Conservation (phyloP, 768 basidiomycete genomes). For the Kwoniella mangroviensis region DNA sequence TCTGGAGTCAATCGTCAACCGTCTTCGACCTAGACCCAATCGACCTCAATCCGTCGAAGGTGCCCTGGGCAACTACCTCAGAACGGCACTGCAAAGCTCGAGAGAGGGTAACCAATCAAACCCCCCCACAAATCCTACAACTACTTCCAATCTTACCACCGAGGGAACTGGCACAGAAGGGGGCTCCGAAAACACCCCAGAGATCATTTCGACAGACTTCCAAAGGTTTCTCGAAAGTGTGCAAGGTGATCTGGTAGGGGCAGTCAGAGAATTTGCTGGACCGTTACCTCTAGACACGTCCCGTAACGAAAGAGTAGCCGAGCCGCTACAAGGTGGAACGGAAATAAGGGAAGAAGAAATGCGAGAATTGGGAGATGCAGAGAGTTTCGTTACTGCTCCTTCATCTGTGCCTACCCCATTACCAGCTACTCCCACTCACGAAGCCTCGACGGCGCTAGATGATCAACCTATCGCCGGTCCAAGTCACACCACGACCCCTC, state of each 20-base stretch:
- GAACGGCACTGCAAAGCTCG: constrained; percentile 44
- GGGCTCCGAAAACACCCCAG: neutral
- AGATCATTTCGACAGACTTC: constrained; percentile 25
- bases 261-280: constrained; percentile 39
- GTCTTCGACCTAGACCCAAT: constrained; percentile 34
- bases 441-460: neutral
- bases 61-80: constrained; percentile 61
- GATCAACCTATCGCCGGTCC: neutral
- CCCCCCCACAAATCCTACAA: constrained; percentile 17
- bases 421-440: neutral
- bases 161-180: neutral
- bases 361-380: constrained; percentile 8
- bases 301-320: neutral
- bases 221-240: constrained; percentile 40
- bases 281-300: constrained; percentile 15
- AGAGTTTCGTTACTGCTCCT: constrained; percentile 18
- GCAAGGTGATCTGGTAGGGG: constrained; percentile 37
- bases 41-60: constrained; percentile 34
- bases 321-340: neutral
- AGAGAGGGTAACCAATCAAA: constrained; percentile 20
- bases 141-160: constrained; percentile 49
- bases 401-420: constrained; percentile 6
- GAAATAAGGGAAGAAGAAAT: neutral
- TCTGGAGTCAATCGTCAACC: constrained; percentile 32
- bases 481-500: neutral